Evolutionary conservation across 2,329 filamentous ascomycete species (phyloP).

Genomic region (Ascochyta pisi): DNA sequence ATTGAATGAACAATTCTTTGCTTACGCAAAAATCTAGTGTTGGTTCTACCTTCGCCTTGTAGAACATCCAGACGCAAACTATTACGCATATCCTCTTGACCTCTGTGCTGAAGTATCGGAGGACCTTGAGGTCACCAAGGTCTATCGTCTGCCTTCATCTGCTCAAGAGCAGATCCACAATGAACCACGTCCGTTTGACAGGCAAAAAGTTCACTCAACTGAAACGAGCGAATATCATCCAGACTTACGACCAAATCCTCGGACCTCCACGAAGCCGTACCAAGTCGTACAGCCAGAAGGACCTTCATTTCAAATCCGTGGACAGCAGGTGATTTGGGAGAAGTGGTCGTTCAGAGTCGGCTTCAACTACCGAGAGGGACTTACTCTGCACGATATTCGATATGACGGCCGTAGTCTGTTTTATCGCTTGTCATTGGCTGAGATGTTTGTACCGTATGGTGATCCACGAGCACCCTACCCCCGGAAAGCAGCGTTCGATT

Average conservation of each 20-base stretch:
- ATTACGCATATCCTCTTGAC: slow-evolving; percentile 65
- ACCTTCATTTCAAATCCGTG: slow-evolving; percentile 29
- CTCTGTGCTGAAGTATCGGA: slow-evolving; percentile 61
- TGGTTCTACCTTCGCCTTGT: slow-evolving; percentile 50
- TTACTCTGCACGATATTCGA: slow-evolving; percentile 51
- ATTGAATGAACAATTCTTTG: too few species aligned
- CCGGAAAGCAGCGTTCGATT: slow-evolving; percentile 55
- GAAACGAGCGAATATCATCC: slow-evolving; percentile 34
- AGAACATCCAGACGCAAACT: slow-evolving; percentile 59
- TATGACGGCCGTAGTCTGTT: slow-evolving; percentile 52
- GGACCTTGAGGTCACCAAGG: slow-evolving; percentile 57
- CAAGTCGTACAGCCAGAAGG: slow-evolving; percentile 36
- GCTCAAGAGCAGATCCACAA: slow-evolving; percentile 51
- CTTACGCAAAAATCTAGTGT: slow-evolving; percentile 30
- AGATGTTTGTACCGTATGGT: slow-evolving; percentile 57
- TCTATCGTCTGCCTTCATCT: slow-evolving; percentile 57
- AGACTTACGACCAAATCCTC: slow-evolving; percentile 17
- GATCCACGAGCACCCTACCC: slow-evolving; percentile 52
- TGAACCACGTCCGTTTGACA: slow-evolving; percentile 49
- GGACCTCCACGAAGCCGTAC: slow-evolving; percentile 28
- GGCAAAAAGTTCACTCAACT: slow-evolving; percentile 49
- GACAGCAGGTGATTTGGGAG: slow-evolving; percentile 47
- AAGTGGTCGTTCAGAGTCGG: slow-evolving; percentile 55
- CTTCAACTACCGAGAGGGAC: slow-evolving; percentile 56
- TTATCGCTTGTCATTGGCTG: slow-evolving; percentile 51